phyloP scores from a whole-genome alignment of 768 basidiomycete species.

The Boletus reticuloceps region DNA sequence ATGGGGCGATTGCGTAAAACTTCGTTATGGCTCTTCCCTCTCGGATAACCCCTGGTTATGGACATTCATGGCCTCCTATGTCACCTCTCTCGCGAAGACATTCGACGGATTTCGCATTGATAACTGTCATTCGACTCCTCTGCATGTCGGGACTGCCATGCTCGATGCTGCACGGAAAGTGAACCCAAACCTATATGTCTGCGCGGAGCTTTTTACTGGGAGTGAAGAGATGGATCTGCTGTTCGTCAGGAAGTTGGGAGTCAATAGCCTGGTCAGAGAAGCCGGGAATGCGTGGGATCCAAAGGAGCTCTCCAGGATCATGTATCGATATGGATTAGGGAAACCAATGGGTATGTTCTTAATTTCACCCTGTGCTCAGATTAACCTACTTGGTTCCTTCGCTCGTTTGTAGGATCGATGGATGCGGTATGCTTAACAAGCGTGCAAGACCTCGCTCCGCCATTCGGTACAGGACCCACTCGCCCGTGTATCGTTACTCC shows the following conservation, averaged over 20 bases:
- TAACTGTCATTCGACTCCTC: conserved; percentile 96
- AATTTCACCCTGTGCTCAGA: background rate
- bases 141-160: conserved; percentile 93
- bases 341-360: conserved; percentile 79
- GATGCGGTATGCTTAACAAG: conserved; percentile 81
- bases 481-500: conserved; percentile 74
- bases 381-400: background rate
- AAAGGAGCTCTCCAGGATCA: conserved; percentile 84
- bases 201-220: conserved; percentile 96
- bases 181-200: conserved; percentile 93
- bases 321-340: conserved; percentile 88
- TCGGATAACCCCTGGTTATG: conserved; percentile 92
- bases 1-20: conserved; percentile 98
- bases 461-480: conserved; percentile 77
- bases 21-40: conserved; percentile 84
- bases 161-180: conserved; percentile 87
- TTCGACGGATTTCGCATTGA: conserved; percentile 98
- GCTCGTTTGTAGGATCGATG: conserved; percentile 72
- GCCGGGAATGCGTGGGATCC: conserved; percentile 89
- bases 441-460: conserved; percentile 73
- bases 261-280: conserved; percentile 93
- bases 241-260: conserved; percentile 88
- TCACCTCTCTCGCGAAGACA: conserved; percentile 69
- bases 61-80: conserved; percentile 86
- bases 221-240: conserved; percentile 89